Evolutionary conservation across 768 basidiomycete genomes (phyloP).

Genomic region (Suillus placidus): DNA sequence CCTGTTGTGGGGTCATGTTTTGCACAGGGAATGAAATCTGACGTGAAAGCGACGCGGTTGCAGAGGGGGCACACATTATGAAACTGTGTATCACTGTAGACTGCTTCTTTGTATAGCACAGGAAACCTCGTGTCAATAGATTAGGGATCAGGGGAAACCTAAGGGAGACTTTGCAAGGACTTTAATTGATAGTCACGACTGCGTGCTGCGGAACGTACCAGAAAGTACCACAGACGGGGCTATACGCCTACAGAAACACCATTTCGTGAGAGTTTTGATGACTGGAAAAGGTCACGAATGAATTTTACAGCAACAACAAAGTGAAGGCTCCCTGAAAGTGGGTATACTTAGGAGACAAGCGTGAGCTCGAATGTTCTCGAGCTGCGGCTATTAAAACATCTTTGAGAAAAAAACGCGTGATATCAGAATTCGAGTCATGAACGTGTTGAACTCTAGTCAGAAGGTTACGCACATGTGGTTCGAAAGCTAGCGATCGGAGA

Average conservation of each 20-base stretch:
- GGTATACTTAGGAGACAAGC: not conserved
- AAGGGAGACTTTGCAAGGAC: too few relatives aligned
- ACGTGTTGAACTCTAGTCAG: not conserved
- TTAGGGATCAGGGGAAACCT: not conserved
- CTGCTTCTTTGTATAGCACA: constrained; percentile 1
- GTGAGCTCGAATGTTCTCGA: not conserved
- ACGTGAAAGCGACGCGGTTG: not conserved
- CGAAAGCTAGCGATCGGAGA: not conserved
- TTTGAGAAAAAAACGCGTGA: not conserved
- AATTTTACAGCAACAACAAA: too few relatives aligned
- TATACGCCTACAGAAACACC: not conserved
- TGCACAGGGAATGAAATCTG: not conserved
- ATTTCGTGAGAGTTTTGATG: not conserved
- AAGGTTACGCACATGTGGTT: not conserved
- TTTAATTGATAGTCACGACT: too few relatives aligned
- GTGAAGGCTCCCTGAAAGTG: not conserved
- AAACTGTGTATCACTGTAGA: not conserved
- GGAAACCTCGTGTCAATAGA: not conserved
- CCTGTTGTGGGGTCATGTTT: not conserved
- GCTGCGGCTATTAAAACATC: not conserved
- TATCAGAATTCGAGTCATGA: not conserved
- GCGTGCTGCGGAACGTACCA: not conserved
- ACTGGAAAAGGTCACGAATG: not conserved
- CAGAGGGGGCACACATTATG: not conserved
- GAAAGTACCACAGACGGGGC: not conserved